Evolutionary conservation across 2,329 filamentous ascomycete species (phyloP).

Genomic region (Colletotrichum tabaci): DNA sequence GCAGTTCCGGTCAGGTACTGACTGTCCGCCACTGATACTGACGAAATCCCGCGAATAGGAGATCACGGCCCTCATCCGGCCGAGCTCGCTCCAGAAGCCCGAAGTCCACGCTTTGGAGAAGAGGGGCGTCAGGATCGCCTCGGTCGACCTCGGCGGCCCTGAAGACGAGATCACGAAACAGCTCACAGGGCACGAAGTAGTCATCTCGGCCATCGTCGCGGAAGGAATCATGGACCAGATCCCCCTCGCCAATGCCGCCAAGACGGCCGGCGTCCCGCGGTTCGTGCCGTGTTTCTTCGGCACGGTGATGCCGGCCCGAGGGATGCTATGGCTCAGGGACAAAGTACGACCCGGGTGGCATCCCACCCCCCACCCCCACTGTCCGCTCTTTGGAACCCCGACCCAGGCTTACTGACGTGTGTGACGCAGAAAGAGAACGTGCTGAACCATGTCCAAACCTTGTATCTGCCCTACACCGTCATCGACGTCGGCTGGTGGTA

Average conservation of each 20-base stretch:
- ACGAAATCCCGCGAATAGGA: slow-evolving; percentile 52
- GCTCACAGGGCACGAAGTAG: slow-evolving; percentile 50
- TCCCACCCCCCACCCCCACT: too few species aligned
- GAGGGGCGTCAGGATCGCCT: slow-evolving; percentile 59
- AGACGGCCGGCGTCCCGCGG: slow-evolving; percentile 63
- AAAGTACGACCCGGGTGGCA: slow-evolving; percentile 32
- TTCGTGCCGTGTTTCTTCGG: slow-evolving; percentile 67
- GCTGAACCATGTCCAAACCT: slow-evolving; percentile 62
- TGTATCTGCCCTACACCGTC: slow-evolving; percentile 68
- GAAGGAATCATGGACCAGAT: slow-evolving; percentile 58
- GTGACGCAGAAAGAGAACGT: slow-evolving; percentile 61
- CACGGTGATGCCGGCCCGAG: slow-evolving; percentile 59
- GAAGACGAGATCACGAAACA: slow-evolving; percentile 33
- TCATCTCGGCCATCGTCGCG: slow-evolving; percentile 59
- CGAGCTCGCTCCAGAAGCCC: slow-evolving; percentile 62
- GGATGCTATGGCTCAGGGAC: slow-evolving; percentile 48
- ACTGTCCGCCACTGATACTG: neutral
- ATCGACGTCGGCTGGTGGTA: slow-evolving; percentile 74
- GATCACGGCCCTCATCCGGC: slow-evolving; percentile 63
- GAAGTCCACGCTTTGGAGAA: slow-evolving; percentile 56
- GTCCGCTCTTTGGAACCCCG: too few species aligned
- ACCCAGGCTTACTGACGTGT: neutral
- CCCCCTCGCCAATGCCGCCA: slow-evolving; percentile 62
- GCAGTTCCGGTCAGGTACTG: neutral
- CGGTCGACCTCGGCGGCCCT: slow-evolving; percentile 58